Conservation (phyloP, 192 early-diverging fungal species). For the Gryganskiella cystojenkinii region DNA sequence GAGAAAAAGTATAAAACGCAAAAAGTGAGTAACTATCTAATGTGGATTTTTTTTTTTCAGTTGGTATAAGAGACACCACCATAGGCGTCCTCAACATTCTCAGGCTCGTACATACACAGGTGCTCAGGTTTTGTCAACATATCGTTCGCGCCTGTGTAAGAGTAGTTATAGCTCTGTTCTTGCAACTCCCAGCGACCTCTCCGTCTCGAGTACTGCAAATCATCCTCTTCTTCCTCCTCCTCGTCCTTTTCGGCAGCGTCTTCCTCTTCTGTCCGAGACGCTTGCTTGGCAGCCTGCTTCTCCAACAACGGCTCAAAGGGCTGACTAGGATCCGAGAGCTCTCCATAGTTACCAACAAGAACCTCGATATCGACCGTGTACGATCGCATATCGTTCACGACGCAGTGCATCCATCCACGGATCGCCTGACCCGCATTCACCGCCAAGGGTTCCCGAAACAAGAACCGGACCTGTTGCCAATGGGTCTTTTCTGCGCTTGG, state of each 20-base stretch:
- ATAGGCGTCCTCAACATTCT: slow-evolving; percentile 51
- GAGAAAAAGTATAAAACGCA: not conserved
- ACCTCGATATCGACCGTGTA: slow-evolving; percentile 89
- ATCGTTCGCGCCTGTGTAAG: slow-evolving; percentile 57
- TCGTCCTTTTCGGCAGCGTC: slow-evolving; percentile 12
- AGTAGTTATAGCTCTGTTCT: slow-evolving; percentile 90
- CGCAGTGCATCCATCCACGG: slow-evolving; percentile 86
- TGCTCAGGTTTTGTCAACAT: slow-evolving; percentile 65
- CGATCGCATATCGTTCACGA: slow-evolving; percentile 90
- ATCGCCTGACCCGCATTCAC: slow-evolving; percentile 92
- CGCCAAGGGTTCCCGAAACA: slow-evolving; percentile 93
- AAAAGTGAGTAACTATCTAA: slow-evolving; percentile 3
- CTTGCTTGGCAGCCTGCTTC: slow-evolving; percentile 33
- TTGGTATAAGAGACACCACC: slow-evolving; percentile 31
- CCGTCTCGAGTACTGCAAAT: slow-evolving; percentile 59
- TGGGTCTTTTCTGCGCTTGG: slow-evolving; percentile 92
- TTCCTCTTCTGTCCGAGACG: slow-evolving; percentile 25
- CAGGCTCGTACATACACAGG: slow-evolving; percentile 67
- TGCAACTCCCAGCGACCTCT: slow-evolving; percentile 89
- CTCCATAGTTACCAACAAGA: slow-evolving; percentile 58
- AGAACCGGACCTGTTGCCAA: slow-evolving; percentile 97
- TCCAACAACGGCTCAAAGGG: slow-evolving; percentile 49
- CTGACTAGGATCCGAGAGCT: slow-evolving; percentile 61
- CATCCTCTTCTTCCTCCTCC: slow-evolving; percentile 48
- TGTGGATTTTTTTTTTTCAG: too few species aligned